Evolutionary conservation across 2,329 filamentous ascomycete genomes (phyloP).

Genomic region (Colletotrichum sp.): DNA sequence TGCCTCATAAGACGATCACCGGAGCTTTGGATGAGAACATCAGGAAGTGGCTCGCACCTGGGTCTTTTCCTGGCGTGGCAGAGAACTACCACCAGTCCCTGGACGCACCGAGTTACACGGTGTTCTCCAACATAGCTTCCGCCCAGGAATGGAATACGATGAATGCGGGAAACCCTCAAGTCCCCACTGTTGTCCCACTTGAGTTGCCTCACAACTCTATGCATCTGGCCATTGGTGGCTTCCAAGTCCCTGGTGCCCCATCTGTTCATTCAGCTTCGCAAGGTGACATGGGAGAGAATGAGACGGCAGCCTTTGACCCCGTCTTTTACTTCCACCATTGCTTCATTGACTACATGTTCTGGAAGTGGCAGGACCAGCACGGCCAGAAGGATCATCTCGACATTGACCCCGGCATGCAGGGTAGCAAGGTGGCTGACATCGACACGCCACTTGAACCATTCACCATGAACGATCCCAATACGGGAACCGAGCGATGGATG

Average conservation of each 20-base stretch:
- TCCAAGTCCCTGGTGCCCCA: neutral
- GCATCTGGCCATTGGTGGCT: conserved; percentile 32
- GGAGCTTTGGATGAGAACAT: neutral
- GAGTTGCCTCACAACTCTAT: conserved; percentile 31
- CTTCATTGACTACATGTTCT: conserved; percentile 34
- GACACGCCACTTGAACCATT: conserved; percentile 19
- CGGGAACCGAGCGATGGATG: neutral
- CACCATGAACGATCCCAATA: neutral
- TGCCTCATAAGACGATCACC: neutral
- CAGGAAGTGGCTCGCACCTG: neutral
- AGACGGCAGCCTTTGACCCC: conserved; percentile 39
- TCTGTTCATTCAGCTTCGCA: conserved; percentile 26
- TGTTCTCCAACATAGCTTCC: conserved; percentile 35
- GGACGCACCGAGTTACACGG: conserved; percentile 34
- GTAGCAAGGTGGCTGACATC: conserved; percentile 10
- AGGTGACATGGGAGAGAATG: conserved; percentile 37
- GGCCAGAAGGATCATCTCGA: neutral
- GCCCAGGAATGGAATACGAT: conserved; percentile 18
- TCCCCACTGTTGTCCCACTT: conserved; percentile 23
- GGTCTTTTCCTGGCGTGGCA: neutral
- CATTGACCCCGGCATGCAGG: conserved; percentile 11
- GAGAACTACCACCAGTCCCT: conserved; percentile 26
- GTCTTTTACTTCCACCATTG: conserved; percentile 36
- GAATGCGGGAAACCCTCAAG: conserved; percentile 3
- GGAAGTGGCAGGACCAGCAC: conserved; percentile 31